Evolutionary conservation across 139 green algal genomes (phyloP), one percentile per base, ranked within the genome.

Genomic region (Chlamydomonas sp.): DNA sequence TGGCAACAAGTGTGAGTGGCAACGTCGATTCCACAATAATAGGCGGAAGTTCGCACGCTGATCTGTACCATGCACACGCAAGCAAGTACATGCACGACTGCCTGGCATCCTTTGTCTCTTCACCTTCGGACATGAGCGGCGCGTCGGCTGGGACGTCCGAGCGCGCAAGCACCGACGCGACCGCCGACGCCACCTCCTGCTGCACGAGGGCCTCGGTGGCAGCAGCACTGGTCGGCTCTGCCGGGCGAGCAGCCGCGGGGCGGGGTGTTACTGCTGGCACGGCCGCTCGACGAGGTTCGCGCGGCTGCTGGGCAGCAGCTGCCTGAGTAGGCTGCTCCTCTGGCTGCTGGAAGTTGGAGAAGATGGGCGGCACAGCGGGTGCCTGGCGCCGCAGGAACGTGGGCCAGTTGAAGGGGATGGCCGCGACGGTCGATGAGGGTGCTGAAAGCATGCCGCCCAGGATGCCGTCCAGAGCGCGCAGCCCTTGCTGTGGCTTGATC

Each of bases 391-490:
- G 58, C 60, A 87, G 59, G 67, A 91, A 86, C 1, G 39, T 73
- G 16, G 76, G 36, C 86, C 86, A 91, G 26, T 77, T 48, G 78
- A 91, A 90, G 31, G 85, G 85, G 8, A 75, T 77, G 26, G 81
- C 85, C 1, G 78, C 77, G 1, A 91, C 13, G 4, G 34, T 1
- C 2, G 10, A 39, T 35, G 10, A 2, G n/a, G 16, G 35, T 5
- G n/a, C 29, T 37, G 65, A 16, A 30, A 62, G 6, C 6, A 5
- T 35, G 34, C 33, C 22, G 13, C 35, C 20, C n/a, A n/a, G n/a
- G n/a, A n/a, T n/a, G n/a, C n/a, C n/a, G n/a, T 76, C 48, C 10
- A 89, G 74, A 4, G 73, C 79, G 24, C 39, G 60, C 36, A 91
- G 50, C 6, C 84, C 86, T 36, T 62, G 26, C 49, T 73, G 65